Percentiles rank a stretch among this genome's conserved stretches.
phyloP scores from a whole-genome alignment of 2,329 filamentous ascomycete species.

The Paecilomyces dactylethromorphus region DNA sequence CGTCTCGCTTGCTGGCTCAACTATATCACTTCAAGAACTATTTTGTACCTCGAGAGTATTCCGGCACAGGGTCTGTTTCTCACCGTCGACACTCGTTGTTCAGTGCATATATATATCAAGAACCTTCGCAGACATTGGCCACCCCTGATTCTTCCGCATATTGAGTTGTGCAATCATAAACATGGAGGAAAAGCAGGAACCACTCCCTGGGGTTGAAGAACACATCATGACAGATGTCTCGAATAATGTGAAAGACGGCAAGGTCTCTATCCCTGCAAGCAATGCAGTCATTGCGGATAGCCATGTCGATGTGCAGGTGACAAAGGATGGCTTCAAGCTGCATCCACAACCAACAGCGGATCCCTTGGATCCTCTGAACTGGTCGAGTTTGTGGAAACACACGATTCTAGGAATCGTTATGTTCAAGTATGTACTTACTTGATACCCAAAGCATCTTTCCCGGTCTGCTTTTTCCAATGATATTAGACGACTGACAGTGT shows the following conservation, averaged over 20 bases:
- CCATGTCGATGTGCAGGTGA: constrained; percentile 7
- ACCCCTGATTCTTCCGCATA: background rate
- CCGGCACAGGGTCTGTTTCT: background rate
- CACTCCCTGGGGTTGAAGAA: background rate
- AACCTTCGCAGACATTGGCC: background rate
- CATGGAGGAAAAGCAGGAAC: background rate
- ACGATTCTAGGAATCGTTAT: constrained; percentile 47
- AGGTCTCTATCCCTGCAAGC: background rate
- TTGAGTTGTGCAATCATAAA: background rate
- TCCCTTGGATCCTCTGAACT: constrained; percentile 50
- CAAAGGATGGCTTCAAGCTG: constrained; percentile 23
- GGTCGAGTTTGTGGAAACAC: constrained; percentile 43
- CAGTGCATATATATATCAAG: background rate
- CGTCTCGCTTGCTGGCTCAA: background rate
- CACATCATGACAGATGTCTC: background rate
- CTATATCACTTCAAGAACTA: background rate
- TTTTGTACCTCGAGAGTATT: background rate
- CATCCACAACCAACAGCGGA: constrained; percentile 41
- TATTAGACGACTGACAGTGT: constrained; percentile 1
- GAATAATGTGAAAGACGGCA: background rate
- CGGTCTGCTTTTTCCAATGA: background rate
- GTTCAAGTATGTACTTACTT: constrained; percentile 36
- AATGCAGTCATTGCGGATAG: constrained; percentile 1
- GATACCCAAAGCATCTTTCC: background rate
- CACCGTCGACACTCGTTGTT: background rate